A percentile compares a stretch with the other conserved stretches of the same genome.
Evolutionary conservation across 306 rosid genomes (phyloP).

Genomic region (Carpinus fangiana): DNA sequence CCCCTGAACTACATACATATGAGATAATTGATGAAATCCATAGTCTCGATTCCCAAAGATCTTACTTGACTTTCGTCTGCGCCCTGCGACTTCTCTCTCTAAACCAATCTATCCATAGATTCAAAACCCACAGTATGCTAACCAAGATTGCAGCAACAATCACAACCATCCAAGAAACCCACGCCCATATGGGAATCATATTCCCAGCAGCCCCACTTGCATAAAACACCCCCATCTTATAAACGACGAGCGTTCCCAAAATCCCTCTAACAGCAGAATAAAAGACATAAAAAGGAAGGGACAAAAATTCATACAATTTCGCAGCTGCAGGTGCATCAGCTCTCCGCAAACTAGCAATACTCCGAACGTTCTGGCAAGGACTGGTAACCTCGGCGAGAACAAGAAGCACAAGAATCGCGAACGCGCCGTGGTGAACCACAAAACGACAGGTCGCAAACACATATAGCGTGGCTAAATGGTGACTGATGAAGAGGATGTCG

Average conservation of each 20-base stretch:
- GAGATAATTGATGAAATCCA: not conserved
- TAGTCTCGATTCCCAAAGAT: not conserved
- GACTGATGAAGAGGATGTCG: constrained; percentile 42
- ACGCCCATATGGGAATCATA: constrained; percentile 47
- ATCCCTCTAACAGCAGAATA: constrained; percentile 43
- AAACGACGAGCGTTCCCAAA: constrained; percentile 40
- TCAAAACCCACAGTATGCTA: constrained; percentile 44
- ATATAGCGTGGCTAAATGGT: constrained; percentile 51
- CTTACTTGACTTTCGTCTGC: constrained; percentile 27
- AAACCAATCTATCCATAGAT: constrained; percentile 38
- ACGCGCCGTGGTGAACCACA: constrained; percentile 43
- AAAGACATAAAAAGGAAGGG: constrained; percentile 42
- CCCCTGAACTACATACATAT: not conserved
- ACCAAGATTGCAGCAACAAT: constrained; percentile 32
- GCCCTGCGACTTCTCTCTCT: constrained; percentile 4
- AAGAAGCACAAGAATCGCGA: constrained; percentile 40
- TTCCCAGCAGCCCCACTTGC: constrained; percentile 28
- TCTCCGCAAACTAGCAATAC: constrained; percentile 26
- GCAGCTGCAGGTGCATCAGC: constrained; percentile 23
- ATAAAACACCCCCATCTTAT: constrained; percentile 40
- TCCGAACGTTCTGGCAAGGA: constrained; percentile 53
- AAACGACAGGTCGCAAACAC: constrained; percentile 42
- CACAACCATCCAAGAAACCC: constrained; percentile 59
- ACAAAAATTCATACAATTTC: constrained; percentile 32
- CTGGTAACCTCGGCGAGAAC: constrained; percentile 52